Percentiles rank a stretch among this genome's conserved stretches.
These are phyloP conservation scores for Intubia oerlemansii DNA, from an alignment of 2,329 filamentous ascomycete genomes.

Conservation along the genomic window DNA sequence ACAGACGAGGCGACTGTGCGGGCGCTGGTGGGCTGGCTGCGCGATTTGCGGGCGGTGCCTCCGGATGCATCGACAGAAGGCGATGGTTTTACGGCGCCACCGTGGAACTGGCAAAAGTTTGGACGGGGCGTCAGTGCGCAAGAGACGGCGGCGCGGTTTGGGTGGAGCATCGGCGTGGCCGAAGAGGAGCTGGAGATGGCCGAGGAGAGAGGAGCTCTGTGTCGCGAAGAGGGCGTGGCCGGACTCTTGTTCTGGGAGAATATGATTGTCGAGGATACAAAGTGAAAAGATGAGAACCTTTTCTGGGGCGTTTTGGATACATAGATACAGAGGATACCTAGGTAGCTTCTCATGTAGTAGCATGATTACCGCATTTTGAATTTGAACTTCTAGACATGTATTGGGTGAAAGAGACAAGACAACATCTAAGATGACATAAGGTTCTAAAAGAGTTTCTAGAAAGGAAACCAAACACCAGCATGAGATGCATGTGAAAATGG, in stretches of 20 bases:
- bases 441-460: too few species aligned
- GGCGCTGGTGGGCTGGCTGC: slow-evolving; percentile 56
- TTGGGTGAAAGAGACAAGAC: too few species aligned
- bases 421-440: too few species aligned
- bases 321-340: too few species aligned
- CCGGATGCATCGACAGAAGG: too few species aligned
- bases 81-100: slow-evolving; percentile 19
- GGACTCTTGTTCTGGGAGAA: slow-evolving; percentile 92
- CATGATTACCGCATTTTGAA: too few species aligned
- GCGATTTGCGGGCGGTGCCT: slow-evolving; percentile 44
- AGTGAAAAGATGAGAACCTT: too few species aligned
- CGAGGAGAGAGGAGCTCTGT: slow-evolving; percentile 71
- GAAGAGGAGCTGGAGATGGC: slow-evolving; percentile 95
- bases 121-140: slow-evolving; percentile 77
- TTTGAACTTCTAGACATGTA: too few species aligned
- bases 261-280: slow-evolving; percentile 12
- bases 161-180: slow-evolving; percentile 93
- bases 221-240: slow-evolving; percentile 79
- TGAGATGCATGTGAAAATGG: too few species aligned
- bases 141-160: slow-evolving; percentile 73
- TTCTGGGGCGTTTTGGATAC: too few species aligned
- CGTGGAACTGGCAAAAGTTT: slow-evolving; percentile 59
- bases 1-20: slow-evolving; percentile 80
- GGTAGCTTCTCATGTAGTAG: too few species aligned
- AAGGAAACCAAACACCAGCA: too few species aligned